Evolutionary conservation across 371 early-diverging fungal species (phyloP).

Genomic region (Zychaea mexicana): DNA sequence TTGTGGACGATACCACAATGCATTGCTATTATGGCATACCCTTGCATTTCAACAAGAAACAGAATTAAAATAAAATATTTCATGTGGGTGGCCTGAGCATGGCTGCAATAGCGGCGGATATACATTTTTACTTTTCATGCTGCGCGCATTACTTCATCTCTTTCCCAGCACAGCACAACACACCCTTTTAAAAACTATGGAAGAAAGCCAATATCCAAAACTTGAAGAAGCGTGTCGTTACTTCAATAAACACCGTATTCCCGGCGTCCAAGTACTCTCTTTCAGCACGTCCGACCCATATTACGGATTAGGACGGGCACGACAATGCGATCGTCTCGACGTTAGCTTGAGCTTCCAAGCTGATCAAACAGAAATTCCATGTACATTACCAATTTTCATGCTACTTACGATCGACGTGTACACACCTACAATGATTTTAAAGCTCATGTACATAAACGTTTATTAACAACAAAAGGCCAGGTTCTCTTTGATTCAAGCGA

Average conservation of each 20-base stretch:
- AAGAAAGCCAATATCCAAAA: background rate
- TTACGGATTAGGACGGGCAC: background rate
- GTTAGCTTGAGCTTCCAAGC: background rate
- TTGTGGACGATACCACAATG: slow-evolving; percentile 24
- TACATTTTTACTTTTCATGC: too few species aligned
- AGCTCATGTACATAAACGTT: too few species aligned
- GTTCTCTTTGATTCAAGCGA: background rate
- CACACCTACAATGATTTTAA: too few species aligned
- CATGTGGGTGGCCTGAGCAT: too few species aligned
- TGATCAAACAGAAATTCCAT: background rate
- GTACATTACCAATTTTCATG: background rate
- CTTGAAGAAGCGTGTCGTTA: background rate
- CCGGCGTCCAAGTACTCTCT: background rate
- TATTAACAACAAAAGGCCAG: too few species aligned
- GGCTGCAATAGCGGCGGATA: too few species aligned
- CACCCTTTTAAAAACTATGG: background rate
- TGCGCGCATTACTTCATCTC: background rate
- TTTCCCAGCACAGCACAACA: background rate
- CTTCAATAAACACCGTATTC: background rate
- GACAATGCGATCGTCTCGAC: background rate
- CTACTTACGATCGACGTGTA: too few species aligned
- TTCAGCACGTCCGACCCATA: background rate
- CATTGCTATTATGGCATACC: slow-evolving; percentile 17
- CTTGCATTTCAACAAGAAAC: slow-evolving; percentile 9
- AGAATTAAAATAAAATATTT: slow-evolving; percentile 1